These are phyloP conservation scores for Starmerella bombicola DNA, from an alignment of 805 yeast species.

Conservation along the genomic window DNA sequence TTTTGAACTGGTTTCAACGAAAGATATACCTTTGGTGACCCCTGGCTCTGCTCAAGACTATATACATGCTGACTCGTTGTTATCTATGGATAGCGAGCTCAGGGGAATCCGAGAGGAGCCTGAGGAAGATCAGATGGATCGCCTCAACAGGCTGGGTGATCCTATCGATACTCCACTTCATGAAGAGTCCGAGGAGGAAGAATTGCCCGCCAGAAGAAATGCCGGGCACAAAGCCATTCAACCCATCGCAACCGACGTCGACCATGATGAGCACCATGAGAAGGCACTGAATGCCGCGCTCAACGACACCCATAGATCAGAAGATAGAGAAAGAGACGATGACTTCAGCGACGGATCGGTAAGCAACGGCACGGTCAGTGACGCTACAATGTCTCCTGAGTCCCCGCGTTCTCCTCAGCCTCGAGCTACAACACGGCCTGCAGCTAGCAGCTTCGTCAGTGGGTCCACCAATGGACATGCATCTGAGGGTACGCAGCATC, in stretches of 20 bases:
- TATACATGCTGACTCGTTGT: conserved; percentile 11
- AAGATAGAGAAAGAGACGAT: not conserved
- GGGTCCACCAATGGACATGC: not conserved
- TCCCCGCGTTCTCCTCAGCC: not conserved
- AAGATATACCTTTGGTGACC: conserved; percentile 21
- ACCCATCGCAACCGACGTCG: not conserved
- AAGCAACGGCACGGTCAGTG: conserved; percentile 4
- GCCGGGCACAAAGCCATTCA: not conserved
- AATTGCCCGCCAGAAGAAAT: not conserved
- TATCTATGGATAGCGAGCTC: conserved; percentile 20
- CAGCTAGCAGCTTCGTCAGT: no score
- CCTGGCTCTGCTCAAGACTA: conserved; percentile 1
- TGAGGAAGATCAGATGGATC: conserved; percentile 4
- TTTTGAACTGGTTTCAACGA: conserved; percentile 28
- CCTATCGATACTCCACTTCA: conserved; percentile 5
- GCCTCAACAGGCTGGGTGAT: conserved; percentile 3
- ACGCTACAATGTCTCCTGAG: conserved; percentile 9
- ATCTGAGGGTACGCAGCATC: not conserved
- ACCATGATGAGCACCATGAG: not conserved
- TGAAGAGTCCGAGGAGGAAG: conserved; percentile 15
- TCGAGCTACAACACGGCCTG: not conserved
- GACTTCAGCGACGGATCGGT: not conserved
- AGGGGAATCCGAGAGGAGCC: conserved; percentile 20
- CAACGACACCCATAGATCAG: not conserved
- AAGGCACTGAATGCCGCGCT: not conserved